These are phyloP conservation scores for Lachnellula suecica DNA, from an alignment of 2,329 filamentous ascomycete species.

Conservation along the genomic window DNA sequence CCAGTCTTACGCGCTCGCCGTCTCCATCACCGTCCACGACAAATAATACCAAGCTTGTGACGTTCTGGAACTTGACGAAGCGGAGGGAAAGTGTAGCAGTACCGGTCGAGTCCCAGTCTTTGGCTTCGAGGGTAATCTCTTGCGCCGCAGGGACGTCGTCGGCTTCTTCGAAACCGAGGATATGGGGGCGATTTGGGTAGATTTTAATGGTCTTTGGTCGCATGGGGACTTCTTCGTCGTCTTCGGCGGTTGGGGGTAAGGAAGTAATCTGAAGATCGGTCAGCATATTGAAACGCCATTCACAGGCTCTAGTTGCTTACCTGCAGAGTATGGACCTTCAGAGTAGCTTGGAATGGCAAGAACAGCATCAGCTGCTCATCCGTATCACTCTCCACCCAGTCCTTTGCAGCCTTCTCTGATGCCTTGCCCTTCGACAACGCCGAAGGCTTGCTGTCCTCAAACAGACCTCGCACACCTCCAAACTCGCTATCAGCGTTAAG, in stretches of 20 bases:
- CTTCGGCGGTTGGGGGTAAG: conserved; percentile 57
- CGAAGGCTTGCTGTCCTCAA: conserved; percentile 67
- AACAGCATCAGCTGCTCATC: conserved; percentile 96
- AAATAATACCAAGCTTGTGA: conserved; percentile 83
- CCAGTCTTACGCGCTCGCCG: conserved; percentile 81
- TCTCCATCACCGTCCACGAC: conserved; percentile 83
- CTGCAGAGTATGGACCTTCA: conserved; percentile 86
- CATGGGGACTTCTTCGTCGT: conserved; percentile 74
- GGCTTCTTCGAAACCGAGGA: conserved; percentile 92
- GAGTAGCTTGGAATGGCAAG: conserved; percentile 80
- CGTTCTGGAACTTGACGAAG: conserved; percentile 97
- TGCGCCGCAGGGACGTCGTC: conserved; percentile 84
- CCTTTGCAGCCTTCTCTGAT: conserved; percentile 50
- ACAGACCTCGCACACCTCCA: conserved; percentile 71
- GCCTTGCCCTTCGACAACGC: conserved; percentile 58
- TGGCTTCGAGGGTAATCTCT: conserved; percentile 67
- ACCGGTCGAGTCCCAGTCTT: conserved; percentile 80
- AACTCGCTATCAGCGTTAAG: conserved; percentile 81
- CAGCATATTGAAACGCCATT: too few relatives aligned
- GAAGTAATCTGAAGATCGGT: conserved; percentile 70
- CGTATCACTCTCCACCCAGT: conserved; percentile 95
- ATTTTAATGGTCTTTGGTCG: conserved; percentile 81
- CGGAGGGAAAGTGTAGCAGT: conserved; percentile 73
- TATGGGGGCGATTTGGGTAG: conserved; percentile 85
- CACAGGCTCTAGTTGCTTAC: conserved; percentile 37